phyloP scores from a whole-genome alignment of 768 basidiomycete genomes.

The Xerocomellus dryophilus region DNA sequence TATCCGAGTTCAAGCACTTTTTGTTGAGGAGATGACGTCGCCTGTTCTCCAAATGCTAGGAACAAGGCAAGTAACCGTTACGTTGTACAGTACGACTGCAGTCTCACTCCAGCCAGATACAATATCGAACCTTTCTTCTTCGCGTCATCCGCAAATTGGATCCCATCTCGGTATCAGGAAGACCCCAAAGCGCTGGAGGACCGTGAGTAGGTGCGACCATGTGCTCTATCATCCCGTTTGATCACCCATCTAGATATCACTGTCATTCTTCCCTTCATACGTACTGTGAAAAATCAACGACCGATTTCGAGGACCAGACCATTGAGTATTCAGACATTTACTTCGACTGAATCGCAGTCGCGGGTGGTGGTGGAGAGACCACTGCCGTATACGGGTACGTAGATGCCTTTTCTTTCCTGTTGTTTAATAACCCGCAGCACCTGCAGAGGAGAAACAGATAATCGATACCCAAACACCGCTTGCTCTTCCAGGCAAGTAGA shows the following conservation, averaged over 20 bases:
- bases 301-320: slow-evolving; percentile 19
- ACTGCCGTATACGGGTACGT: slow-evolving; percentile 14
- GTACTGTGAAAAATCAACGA: slow-evolving; percentile 33
- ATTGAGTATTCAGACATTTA: slow-evolving; percentile 16
- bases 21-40: slow-evolving; percentile 36
- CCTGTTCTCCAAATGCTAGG: slow-evolving; percentile 41
- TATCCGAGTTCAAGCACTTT: slow-evolving; percentile 36
- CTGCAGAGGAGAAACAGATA: slow-evolving; percentile 14
- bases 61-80: slow-evolving; percentile 29
- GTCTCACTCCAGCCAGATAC: slow-evolving; percentile 30
- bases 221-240: neutral
- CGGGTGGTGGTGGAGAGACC: neutral
- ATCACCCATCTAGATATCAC: slow-evolving; percentile 39
- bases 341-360: neutral
- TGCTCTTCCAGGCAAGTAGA: slow-evolving; percentile 16
- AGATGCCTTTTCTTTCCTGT: neutral
- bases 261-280: slow-evolving; percentile 40
- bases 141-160: slow-evolving; percentile 41
- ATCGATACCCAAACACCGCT: slow-evolving; percentile 35
- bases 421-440: neutral
- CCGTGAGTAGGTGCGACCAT: slow-evolving; percentile 31
- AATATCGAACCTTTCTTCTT: slow-evolving; percentile 46
- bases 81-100: too few species aligned
- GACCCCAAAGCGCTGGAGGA: slow-evolving; percentile 31
- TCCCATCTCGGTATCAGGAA: slow-evolving; percentile 43